Conservation (phyloP, 2,329 filamentous ascomycete species). For the Aureobasidium lini region DNA sequence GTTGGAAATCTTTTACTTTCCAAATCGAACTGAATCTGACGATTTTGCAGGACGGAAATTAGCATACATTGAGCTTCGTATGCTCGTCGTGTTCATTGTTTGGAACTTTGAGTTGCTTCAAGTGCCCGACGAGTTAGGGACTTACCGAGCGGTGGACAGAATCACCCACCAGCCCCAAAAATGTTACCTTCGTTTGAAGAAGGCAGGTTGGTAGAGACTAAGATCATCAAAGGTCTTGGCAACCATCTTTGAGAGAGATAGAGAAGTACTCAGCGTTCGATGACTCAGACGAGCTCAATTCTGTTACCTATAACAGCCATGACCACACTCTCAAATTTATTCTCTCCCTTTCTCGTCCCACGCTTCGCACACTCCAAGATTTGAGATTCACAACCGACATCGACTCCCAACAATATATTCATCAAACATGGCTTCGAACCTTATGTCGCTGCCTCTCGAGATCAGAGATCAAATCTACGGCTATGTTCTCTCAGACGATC, state of each 20-base stretch:
- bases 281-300: no score
- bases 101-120: conserved; percentile 25
- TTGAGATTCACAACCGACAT: no score
- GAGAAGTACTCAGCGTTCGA: no score
- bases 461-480: no score
- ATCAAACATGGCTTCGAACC: not conserved
- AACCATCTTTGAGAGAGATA: no score
- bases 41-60: conserved; percentile 17
- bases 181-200: conserved; percentile 20
- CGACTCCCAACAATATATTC: not conserved
- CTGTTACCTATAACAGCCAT: no score
- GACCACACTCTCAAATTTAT: no score
- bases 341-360: no score
- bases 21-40: not conserved
- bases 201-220: not conserved
- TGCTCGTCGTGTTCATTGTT: conserved; percentile 24
- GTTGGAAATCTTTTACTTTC: not conserved
- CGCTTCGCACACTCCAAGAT: no score
- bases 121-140: conserved; percentile 19
- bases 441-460: no score
- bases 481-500: no score
- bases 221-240: not conserved
- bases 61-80: conserved; percentile 24
- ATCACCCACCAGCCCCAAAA: conserved; percentile 24
- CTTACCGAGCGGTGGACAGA: conserved; percentile 21